These are phyloP conservation scores for Salix suchowensis DNA, from an alignment of 345 rosid species.

Conservation along the genomic window DNA sequence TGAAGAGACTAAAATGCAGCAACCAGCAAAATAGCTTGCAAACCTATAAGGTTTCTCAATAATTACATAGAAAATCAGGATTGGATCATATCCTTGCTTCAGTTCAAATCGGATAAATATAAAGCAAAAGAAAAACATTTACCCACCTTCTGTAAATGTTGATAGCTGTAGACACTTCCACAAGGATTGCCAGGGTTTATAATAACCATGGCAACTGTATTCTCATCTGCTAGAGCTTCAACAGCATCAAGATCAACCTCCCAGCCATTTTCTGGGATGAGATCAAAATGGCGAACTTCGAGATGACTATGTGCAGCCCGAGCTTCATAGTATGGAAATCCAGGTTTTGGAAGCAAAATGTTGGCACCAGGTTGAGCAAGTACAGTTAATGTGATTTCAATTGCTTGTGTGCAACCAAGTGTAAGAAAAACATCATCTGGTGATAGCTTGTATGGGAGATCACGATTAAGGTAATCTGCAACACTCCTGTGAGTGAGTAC, in stretches of 20 bases:
- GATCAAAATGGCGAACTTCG: slow-evolving; percentile 31
- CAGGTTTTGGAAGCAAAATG: slow-evolving; percentile 32
- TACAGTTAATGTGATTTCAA: slow-evolving; percentile 17
- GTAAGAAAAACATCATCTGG: slow-evolving; percentile 32
- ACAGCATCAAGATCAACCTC: slow-evolving; percentile 30
- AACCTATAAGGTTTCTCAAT: no score
- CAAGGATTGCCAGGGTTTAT: slow-evolving; percentile 54
- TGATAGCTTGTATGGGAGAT: slow-evolving; percentile 24
- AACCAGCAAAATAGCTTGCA: no score
- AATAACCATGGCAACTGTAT: slow-evolving; percentile 25
- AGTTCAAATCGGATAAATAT: no score
- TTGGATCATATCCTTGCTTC: no score
- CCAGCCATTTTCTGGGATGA: slow-evolving; percentile 35
- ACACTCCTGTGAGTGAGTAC: slow-evolving; percentile 21
- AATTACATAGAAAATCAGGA: no score
- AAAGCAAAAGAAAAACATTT: no score
- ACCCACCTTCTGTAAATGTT: slow-evolving; percentile 42
- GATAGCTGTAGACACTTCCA: slow-evolving; percentile 40
- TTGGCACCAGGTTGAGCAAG: slow-evolving; percentile 30
- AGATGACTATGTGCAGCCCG: slow-evolving; percentile 6
- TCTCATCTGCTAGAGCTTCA: slow-evolving; percentile 26
- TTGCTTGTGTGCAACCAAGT: slow-evolving; percentile 27
- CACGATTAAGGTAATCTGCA: slow-evolving; percentile 24
- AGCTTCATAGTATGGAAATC: slow-evolving; percentile 30
- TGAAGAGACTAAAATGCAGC: no score